These are phyloP conservation scores for Ophiostoma quercus DNA, from an alignment of 2,329 filamentous ascomycete species.

Conservation along the genomic window DNA sequence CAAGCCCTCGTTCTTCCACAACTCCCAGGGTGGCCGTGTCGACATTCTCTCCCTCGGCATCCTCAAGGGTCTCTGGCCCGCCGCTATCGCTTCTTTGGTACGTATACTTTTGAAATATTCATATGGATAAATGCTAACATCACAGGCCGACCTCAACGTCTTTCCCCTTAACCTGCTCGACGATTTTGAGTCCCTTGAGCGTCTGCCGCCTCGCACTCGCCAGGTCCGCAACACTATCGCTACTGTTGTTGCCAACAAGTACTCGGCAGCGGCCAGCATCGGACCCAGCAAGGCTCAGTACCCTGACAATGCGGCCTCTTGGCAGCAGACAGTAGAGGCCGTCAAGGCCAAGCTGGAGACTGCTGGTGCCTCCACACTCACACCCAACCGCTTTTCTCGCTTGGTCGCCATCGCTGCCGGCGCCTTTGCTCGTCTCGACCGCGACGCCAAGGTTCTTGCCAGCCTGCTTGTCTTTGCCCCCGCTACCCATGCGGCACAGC, in stretches of 20 bases:
- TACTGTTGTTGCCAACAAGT: conserved; percentile 29
- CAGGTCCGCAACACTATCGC: conserved; percentile 28
- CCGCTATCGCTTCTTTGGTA: conserved; percentile 30
- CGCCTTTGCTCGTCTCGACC: conserved; percentile 34
- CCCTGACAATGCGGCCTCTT: conserved; percentile 32
- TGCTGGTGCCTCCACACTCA: not conserved
- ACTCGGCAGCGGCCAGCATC: conserved; percentile 20
- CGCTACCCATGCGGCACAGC: not conserved
- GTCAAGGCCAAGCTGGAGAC: conserved; percentile 18
- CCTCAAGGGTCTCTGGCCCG: conserved; percentile 32
- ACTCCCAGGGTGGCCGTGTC: conserved; percentile 22
- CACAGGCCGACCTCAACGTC: conserved; percentile 28
- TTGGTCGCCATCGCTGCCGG: conserved; percentile 32
- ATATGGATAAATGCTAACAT: not conserved
- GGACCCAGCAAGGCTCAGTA: conserved; percentile 19
- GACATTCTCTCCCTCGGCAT: conserved; percentile 32
- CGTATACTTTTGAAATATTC: not conserved
- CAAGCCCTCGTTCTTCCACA: conserved; percentile 26
- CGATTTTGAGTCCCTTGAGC: conserved; percentile 24
- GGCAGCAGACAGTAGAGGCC: conserved; percentile 23
- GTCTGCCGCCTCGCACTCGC: conserved; percentile 23
- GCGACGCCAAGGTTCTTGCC: conserved; percentile 34
- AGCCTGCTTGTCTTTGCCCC: conserved; percentile 31
- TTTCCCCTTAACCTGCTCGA: conserved; percentile 24
- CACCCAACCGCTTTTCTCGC: conserved; percentile 27